Evolutionary conservation across 2,329 filamentous ascomycete species (phyloP).

Genomic region (Pseudophaeomoniella oleicola): DNA sequence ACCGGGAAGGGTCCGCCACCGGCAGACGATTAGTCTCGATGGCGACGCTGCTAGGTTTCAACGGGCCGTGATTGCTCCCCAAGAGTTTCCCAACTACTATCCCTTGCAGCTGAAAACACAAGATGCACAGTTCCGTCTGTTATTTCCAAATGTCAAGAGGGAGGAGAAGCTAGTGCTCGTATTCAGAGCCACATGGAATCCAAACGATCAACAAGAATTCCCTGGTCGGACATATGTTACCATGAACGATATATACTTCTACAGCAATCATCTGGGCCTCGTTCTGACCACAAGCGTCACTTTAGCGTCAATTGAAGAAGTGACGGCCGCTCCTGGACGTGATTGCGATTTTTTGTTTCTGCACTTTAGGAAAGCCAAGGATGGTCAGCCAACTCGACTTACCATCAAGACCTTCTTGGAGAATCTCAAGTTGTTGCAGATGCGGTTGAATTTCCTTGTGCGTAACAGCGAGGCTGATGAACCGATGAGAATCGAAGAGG

Average conservation of each 20-base stretch:
- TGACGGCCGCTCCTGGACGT: constrained; percentile 75
- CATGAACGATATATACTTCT: constrained; percentile 80
- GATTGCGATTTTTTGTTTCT: constrained; percentile 90
- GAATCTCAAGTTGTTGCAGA: constrained; percentile 65
- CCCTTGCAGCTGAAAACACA: constrained; percentile 71
- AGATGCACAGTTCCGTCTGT: constrained; percentile 79
- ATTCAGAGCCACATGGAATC: constrained; percentile 81
- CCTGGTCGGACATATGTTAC: constrained; percentile 81
- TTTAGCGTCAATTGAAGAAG: constrained; percentile 66
- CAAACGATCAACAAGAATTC: constrained; percentile 61
- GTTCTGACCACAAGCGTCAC: constrained; percentile 68
- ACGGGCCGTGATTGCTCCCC: constrained; percentile 18
- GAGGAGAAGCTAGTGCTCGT: constrained; percentile 80
- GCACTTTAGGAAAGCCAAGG: constrained; percentile 53
- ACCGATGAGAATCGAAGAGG: constrained; percentile 51
- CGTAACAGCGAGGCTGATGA: constrained; percentile 63
- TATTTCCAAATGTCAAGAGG: constrained; percentile 68
- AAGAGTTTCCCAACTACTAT: constrained; percentile 60
- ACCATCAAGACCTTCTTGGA: constrained; percentile 91
- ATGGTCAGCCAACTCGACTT: constrained; percentile 53
- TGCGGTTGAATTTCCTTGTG: constrained; percentile 71
- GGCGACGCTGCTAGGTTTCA: constrained; percentile 22
- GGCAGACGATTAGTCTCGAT: constrained; percentile 43
- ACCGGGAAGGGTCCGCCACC: constrained; percentile 25
- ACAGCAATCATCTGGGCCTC: constrained; percentile 84